phyloP scores from a whole-genome alignment of 73 alveolate genomes.

The Breviolum minutum region DNA sequence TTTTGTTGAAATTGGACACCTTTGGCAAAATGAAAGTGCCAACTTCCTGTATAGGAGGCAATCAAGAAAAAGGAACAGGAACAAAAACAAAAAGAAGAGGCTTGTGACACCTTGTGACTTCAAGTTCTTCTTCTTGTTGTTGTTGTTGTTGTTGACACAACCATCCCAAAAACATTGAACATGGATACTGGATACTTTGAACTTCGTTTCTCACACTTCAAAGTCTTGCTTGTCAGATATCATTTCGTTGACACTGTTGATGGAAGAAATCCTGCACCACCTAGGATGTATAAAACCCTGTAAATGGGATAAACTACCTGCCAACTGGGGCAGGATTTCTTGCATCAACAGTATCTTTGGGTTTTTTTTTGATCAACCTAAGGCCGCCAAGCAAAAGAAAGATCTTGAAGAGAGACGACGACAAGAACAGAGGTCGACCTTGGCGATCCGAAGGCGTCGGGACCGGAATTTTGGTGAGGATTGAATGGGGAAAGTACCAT shows the following conservation, averaged over 20 bases:
- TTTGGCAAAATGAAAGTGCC: too few relatives aligned
- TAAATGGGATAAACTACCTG: too few relatives aligned
- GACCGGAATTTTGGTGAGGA: neutral
- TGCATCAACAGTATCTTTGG: too few relatives aligned
- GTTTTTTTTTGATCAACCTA: too few relatives aligned
- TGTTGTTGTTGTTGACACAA: neutral
- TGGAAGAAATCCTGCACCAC: too few relatives aligned
- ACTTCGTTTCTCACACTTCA: neutral
- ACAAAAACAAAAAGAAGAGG: constrained; percentile 89
- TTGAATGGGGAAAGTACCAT: neutral
- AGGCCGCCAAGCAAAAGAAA: constrained; percentile 90
- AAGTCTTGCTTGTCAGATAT: neutral
- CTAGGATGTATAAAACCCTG: too few relatives aligned
- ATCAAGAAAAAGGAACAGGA: constrained; percentile 59
- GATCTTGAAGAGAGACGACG: constrained; percentile 75
- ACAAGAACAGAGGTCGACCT: constrained; percentile 86
- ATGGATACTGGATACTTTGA: neutral
- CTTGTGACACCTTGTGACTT: neutral
- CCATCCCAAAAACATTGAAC: neutral
- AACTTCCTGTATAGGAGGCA: constrained; percentile 53
- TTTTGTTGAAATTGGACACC: neutral
- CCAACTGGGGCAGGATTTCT: too few relatives aligned
- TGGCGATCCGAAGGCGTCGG: constrained; percentile 90
- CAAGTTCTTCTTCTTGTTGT: neutral
- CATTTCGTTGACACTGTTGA: too few relatives aligned